Conservation (phyloP, 306 rosid genomes). For the Ochetophila trinervis region DNA sequence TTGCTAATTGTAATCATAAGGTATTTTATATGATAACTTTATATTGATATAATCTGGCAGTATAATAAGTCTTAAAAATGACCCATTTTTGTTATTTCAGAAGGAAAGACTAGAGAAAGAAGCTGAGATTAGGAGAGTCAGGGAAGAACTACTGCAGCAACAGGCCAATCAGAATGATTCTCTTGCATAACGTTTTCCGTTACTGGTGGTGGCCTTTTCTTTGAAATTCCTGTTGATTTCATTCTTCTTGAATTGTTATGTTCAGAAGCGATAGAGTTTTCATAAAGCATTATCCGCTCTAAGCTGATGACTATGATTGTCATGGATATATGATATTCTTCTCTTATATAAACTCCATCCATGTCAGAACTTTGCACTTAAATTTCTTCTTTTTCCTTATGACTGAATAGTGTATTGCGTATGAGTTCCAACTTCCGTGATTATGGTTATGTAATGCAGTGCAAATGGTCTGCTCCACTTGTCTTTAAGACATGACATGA, state of each 20-base stretch:
- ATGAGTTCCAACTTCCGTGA: slow-evolving; percentile 11
- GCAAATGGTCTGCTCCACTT: too few species aligned
- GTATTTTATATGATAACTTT: background rate
- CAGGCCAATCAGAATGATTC: slow-evolving; percentile 58
- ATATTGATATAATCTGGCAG: too few species aligned
- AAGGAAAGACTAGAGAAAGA: slow-evolving; percentile 73
- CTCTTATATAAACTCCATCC: slow-evolving; percentile 2
- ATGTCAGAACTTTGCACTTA: slow-evolving; percentile 24
- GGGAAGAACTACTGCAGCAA: slow-evolving; percentile 63
- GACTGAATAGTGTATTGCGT: background rate
- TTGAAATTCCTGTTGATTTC: slow-evolving; percentile 22
- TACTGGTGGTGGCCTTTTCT: background rate
- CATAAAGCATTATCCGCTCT: slow-evolving; percentile 10
- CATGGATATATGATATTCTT: slow-evolving; percentile 2
- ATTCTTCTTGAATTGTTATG: slow-evolving; percentile 5
- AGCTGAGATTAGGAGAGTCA: slow-evolving; percentile 78
- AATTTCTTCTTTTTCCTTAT: background rate
- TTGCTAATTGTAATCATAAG: background rate
- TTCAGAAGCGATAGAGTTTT: background rate
- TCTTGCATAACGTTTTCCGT: slow-evolving; percentile 38
- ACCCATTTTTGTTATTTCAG: slow-evolving; percentile 35
- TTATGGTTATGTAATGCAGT: too few species aligned
- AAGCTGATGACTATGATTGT: slow-evolving; percentile 14
- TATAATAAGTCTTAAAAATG: too few species aligned
- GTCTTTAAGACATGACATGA: too few species aligned